Conservation (phyloP, 257 asterid species). For the Solanum rostratum region DNA sequence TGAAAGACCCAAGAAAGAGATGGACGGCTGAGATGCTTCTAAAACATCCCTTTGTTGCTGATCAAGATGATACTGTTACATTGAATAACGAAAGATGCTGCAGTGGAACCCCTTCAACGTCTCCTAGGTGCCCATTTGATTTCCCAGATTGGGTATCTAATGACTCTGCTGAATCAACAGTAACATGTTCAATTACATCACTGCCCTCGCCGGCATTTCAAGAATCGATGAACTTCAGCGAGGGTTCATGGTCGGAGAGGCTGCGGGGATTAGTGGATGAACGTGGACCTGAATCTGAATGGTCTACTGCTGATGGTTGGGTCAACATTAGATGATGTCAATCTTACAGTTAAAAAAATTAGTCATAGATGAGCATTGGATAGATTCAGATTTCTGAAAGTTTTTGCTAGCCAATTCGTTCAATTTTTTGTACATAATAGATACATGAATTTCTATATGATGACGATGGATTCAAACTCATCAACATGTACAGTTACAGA, state of each 20-base stretch:
- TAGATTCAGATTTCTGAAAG: not conserved
- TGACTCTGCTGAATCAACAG: constrained; percentile 2
- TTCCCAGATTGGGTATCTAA: constrained; percentile 52
- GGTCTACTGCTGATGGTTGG: constrained; percentile 62
- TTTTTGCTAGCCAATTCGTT: not conserved
- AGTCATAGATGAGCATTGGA: not conserved
- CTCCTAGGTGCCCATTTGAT: constrained; percentile 73
- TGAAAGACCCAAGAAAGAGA: constrained; percentile 46
- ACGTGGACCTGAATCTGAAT: constrained; percentile 14
- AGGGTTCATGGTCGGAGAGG: constrained; percentile 25
- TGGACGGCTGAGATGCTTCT: constrained; percentile 98
- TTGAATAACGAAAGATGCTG: not conserved
- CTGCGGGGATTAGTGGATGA: constrained; percentile 17
- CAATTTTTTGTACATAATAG: not conserved
- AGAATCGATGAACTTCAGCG: constrained; percentile 4
- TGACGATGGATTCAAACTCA: not conserved
- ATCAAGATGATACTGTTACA: constrained; percentile 4
- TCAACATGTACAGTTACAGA: not conserved
- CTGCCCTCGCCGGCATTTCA: constrained; percentile 21
- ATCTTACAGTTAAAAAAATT: not conserved
- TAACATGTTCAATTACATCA: constrained; percentile 26
- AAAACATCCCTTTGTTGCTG: constrained; percentile 54
- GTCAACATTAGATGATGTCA: constrained; percentile 43
- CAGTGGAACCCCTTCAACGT: constrained; percentile 3
- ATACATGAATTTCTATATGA: not conserved